Percentiles rank a stretch among this genome's conserved stretches.
phyloP scores from a whole-genome alignment of 352 stramenopile genomes.

The Phytopythium aichiense region DNA sequence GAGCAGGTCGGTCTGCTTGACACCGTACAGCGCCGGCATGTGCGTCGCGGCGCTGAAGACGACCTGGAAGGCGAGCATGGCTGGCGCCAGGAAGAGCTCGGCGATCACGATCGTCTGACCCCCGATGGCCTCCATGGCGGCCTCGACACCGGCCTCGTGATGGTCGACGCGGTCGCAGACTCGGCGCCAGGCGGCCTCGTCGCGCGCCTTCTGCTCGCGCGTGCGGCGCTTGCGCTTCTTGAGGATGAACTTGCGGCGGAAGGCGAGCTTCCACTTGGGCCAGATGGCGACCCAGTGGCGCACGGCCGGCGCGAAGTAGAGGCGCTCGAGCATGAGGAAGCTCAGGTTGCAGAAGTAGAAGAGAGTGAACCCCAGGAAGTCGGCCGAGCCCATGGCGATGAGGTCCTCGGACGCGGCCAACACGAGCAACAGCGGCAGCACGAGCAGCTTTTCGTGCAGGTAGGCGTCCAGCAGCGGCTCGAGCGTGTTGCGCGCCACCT shows the following conservation, averaged over 20 bases:
- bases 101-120: constrained; percentile 91
- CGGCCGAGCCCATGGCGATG: constrained; percentile 93
- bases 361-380: constrained; percentile 95
- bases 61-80: constrained; percentile 88
- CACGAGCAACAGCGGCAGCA: constrained; percentile 87
- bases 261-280: constrained; percentile 90
- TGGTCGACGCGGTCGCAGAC: constrained; percentile 95
- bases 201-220: constrained; percentile 89
- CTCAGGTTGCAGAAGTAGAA: constrained; percentile 93
- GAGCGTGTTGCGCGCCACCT: constrained; percentile 78
- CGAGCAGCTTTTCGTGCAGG: constrained; percentile 90
- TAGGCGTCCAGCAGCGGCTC: constrained; percentile 84
- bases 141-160: constrained; percentile 91
- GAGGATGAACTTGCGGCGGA: constrained; percentile 71
- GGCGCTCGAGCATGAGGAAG: constrained; percentile 89
- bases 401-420: constrained; percentile 90
- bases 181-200: constrained; percentile 90
- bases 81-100: constrained; percentile 82
- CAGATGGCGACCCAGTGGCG: constrained; percentile 76
- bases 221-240: constrained; percentile 72
- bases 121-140: constrained; percentile 87
- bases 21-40: constrained; percentile 92
- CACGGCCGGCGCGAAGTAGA: constrained; percentile 92
- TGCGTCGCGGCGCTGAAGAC: constrained; percentile 87
- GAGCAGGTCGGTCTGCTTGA: constrained; percentile 91